Evolutionary conservation across 139 green algal genomes (phyloP), one percentile per base, ranked within the genome.

Genomic region (Tetradesmus obliquus): DNA sequence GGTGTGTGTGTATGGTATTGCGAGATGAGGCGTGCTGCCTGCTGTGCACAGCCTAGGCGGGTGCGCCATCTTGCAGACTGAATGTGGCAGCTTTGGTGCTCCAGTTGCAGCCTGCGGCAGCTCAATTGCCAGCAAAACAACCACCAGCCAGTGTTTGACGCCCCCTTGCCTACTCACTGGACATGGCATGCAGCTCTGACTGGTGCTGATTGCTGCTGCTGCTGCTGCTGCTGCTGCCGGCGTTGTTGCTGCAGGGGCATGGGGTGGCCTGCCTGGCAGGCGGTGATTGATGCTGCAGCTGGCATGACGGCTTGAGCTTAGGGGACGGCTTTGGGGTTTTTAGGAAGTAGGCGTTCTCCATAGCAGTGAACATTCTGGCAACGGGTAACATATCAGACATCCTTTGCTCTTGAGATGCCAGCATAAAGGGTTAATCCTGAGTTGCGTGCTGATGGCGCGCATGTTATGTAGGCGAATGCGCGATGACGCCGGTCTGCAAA

Each of bases 251-350:
- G 55, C 20, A 72, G 55, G 83, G 54, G 57, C 58, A 60, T 79
- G 84, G 58, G 84, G 84, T 17, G 84, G 58, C 58, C 60, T 88
- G 60, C 84, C 84, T n/a, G 60, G 22, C 57, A 88, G 84, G 32
- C 84, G 58, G 60, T 79, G 84, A 79, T n/a, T 3, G 15, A 19
- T 88, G 57, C 51, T 72, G 55, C 6, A 55, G 1, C 76, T 53
- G 24, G 76, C 76, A 76, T 17, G 13, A 15, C 76, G 54, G n/a
- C 76, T 55, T 53, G 76, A 17, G 76, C 72, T 13, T 3, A 45
- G 72, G 72, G 6, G 6, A 53, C n/a, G 3, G 5, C 17, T 24
- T 8, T 19, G 6, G 72, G 13, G 76, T 53, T 2, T 4, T 82
- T 3, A 7, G 20, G 2, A 3, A 53, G 24, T n/a, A 51, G 20